Conservation (phyloP, 192 early-diverging fungal species). For the Podochytrium sp. region DNA sequence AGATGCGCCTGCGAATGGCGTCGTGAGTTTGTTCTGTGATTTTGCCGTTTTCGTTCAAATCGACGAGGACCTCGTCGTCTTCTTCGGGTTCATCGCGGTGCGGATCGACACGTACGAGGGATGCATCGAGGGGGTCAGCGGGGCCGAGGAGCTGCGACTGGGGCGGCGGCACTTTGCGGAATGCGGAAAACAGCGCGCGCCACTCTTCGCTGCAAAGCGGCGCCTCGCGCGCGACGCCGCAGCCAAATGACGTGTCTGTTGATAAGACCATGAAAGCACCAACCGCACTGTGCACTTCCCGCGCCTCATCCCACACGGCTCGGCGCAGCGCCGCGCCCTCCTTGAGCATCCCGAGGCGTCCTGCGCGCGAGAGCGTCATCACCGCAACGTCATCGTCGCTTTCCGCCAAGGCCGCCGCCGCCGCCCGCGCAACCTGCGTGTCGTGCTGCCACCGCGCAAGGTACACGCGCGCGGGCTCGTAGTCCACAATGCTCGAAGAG, state of each 20-base stretch:
- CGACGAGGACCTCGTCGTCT: no score
- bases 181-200: no score
- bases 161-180: no score
- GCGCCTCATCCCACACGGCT: conserved; percentile 35
- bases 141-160: no score
- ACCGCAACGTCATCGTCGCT: not conserved
- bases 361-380: not conserved
- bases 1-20: conserved; percentile 42
- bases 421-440: conserved; percentile 33
- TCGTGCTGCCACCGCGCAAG: conserved; percentile 47
- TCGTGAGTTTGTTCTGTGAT: no score
- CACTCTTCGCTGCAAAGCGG: no score
- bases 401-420: conserved; percentile 14
- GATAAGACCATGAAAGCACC: conserved; percentile 31
- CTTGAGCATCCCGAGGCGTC: conserved; percentile 30
- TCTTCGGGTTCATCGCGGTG: no score
- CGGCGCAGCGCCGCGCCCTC: conserved; percentile 2
- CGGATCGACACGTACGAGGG: no score
- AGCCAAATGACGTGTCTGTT: no score
- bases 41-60: no score
- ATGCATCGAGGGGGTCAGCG: no score
- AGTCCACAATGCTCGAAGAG: conserved; percentile 58
- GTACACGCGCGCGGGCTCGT: conserved; percentile 55
- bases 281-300: conserved; percentile 14
- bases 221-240: no score